These are phyloP conservation scores for Iodosphaeria phyllophila DNA, from an alignment of 2,329 filamentous ascomycete species.

Conservation along the genomic window DNA sequence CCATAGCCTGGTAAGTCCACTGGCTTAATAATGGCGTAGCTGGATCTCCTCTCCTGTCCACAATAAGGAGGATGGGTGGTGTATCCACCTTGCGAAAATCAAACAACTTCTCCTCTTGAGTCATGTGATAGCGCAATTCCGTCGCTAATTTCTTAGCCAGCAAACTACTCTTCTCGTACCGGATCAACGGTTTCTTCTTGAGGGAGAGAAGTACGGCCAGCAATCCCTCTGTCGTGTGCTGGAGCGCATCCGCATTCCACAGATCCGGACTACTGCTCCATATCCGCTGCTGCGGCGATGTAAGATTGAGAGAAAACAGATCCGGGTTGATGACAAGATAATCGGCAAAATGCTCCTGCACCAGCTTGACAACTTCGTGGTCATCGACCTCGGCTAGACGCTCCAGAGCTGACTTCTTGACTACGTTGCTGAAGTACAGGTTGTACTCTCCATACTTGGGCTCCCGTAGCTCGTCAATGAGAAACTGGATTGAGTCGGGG, in stretches of 20 bases:
- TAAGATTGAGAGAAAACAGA: conserved; percentile 63
- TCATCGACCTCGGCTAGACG: conserved; percentile 90
- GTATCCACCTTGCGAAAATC: conserved; percentile 93
- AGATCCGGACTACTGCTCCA: conserved; percentile 69
- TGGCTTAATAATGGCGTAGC: conserved; percentile 88
- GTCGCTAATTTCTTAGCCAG: conserved; percentile 84
- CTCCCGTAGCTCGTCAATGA: conserved; percentile 89
- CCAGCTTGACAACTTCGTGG: conserved; percentile 83
- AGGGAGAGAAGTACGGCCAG: conserved; percentile 70
- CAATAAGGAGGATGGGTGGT: conserved; percentile 72
- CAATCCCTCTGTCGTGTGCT: conserved; percentile 72
- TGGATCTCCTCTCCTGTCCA: conserved; percentile 86
- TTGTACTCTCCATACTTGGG: conserved; percentile 97
- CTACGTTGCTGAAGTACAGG: conserved; percentile 92
- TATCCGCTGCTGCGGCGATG: conserved; percentile 53
- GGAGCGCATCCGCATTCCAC: conserved; percentile 81
- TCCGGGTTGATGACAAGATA: conserved; percentile 92
- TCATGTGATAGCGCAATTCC: conserved; percentile 81
- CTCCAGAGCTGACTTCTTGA: conserved; percentile 90
- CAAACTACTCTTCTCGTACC: conserved; percentile 81
- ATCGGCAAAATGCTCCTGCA: conserved; percentile 94
- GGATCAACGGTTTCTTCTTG: conserved; percentile 91
- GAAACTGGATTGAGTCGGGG: conserved; percentile 74
- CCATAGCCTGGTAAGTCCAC: conserved; percentile 99
- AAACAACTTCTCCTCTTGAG: conserved; percentile 90